These are phyloP conservation scores for Alternaria gansuensis DNA, from an alignment of 2,329 filamentous ascomycete genomes.

Conservation along the genomic window DNA sequence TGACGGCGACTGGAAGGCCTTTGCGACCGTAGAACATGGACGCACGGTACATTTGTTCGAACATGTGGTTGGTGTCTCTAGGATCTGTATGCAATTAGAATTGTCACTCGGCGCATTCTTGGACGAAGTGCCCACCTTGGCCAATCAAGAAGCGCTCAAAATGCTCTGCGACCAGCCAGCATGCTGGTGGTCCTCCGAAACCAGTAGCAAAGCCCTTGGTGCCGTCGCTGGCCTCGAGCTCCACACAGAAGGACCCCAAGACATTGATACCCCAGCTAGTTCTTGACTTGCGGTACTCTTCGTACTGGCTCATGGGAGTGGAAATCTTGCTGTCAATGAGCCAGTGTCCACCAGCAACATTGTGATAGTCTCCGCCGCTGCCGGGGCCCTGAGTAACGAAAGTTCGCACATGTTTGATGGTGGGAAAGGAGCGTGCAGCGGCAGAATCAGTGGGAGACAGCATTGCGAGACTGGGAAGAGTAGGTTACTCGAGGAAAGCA, in stretches of 20 bases:
- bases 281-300: constrained; percentile 84
- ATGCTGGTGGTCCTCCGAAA: constrained; percentile 91
- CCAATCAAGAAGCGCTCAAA: constrained; percentile 92
- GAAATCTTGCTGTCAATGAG: constrained; percentile 91
- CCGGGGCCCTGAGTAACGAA: constrained; percentile 73
- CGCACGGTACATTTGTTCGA: constrained; percentile 94
- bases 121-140: constrained; percentile 60
- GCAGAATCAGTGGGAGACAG: constrained; percentile 34
- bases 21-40: constrained; percentile 98
- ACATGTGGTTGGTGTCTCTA: constrained; percentile 87
- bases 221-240: constrained; percentile 87
- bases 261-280: constrained; percentile 98
- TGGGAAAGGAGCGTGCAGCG: constrained; percentile 68
- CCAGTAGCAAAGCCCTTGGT: constrained; percentile 95
- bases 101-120: not conserved
- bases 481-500: constrained; percentile 12
- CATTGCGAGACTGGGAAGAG: constrained; percentile 33
- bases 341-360: constrained; percentile 79
- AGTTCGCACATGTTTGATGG: constrained; percentile 77
- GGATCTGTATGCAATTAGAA: constrained; percentile 66
- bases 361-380: constrained; percentile 77
- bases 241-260: constrained; percentile 87
- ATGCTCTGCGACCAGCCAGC: constrained; percentile 93
- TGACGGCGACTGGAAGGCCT: constrained; percentile 86
- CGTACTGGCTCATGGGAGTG: constrained; percentile 89